Percentiles rank a stretch among this genome's conserved stretches.
Evolutionary conservation across 2,329 filamentous ascomycete genomes (phyloP).

Genomic region (Aspergillus novoparasiticus): DNA sequence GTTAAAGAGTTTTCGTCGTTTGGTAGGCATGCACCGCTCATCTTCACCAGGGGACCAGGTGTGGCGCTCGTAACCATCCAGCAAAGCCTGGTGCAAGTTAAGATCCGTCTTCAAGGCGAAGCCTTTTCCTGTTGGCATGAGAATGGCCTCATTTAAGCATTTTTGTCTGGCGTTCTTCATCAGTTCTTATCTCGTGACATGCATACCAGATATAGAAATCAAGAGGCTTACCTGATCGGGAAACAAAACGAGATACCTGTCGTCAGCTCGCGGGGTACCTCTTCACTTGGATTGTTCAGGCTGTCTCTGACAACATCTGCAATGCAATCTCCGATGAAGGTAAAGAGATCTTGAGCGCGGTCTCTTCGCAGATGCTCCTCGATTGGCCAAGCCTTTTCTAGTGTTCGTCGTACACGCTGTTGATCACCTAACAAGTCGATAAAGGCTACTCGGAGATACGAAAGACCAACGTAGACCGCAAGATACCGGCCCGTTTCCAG

Average conservation of each 20-base stretch:
- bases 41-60: constrained; percentile 35
- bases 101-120: constrained; percentile 45
- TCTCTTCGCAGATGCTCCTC: constrained; percentile 71
- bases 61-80: constrained; percentile 47
- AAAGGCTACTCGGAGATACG: constrained; percentile 55
- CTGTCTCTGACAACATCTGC: constrained; percentile 66
- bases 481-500: constrained; percentile 55
- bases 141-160: constrained; percentile 51
- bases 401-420: constrained; percentile 58
- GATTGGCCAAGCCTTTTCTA: constrained; percentile 76
- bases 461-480: constrained; percentile 56
- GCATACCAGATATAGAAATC: background rate
- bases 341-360: constrained; percentile 69
- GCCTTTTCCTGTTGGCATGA: constrained; percentile 57
- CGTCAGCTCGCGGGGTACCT: constrained; percentile 35
- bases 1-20: constrained; percentile 33
- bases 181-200: background rate
- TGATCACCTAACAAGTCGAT: constrained; percentile 50
- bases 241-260: constrained; percentile 49
- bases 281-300: constrained; percentile 31
- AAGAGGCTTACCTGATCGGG: constrained; percentile 41
- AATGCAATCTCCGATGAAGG: constrained; percentile 75
- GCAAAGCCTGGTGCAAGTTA: constrained; percentile 34
- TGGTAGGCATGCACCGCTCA: constrained; percentile 22
- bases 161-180: constrained; percentile 42